Conservation (phyloP, 257 asterid genomes). For the Salvia hispanica region DNA sequence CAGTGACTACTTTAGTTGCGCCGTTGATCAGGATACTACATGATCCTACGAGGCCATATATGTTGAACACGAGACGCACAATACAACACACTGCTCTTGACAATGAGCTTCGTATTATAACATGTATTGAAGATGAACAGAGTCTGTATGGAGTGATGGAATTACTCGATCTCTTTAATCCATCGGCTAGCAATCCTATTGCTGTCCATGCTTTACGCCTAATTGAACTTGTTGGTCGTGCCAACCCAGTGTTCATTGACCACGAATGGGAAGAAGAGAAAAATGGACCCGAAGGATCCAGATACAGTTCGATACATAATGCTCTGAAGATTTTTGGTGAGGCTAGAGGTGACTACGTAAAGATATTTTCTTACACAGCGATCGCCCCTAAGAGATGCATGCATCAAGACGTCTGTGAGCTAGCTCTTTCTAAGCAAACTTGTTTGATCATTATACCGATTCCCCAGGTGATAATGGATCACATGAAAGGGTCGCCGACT, state of each 20-base stretch:
- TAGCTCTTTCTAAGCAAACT: slow-evolving; percentile 61
- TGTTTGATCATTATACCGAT: slow-evolving; percentile 58
- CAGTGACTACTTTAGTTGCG: slow-evolving; percentile 49
- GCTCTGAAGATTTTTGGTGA: slow-evolving; percentile 56
- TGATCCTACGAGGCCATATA: slow-evolving; percentile 77
- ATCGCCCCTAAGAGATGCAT: slow-evolving; percentile 53
- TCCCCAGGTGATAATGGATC: slow-evolving; percentile 30
- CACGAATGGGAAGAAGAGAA: slow-evolving; percentile 45
- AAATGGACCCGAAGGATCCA: slow-evolving; percentile 11
- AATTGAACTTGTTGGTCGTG: slow-evolving; percentile 62
- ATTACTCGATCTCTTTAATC: slow-evolving; percentile 58
- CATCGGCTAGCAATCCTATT: slow-evolving; percentile 48
- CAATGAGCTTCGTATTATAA: slow-evolving; percentile 52
- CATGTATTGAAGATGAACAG: slow-evolving; percentile 55
- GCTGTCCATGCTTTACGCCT: slow-evolving; percentile 56
- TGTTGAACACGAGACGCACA: slow-evolving; percentile 64
- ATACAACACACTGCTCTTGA: slow-evolving; percentile 69
- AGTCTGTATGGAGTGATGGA: slow-evolving; percentile 47
- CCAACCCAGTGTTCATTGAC: slow-evolving; percentile 60
- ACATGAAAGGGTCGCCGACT: slow-evolving; percentile 2
- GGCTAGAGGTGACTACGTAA: slow-evolving; percentile 39
- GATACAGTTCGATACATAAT: slow-evolving; percentile 42
- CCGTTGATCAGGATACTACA: slow-evolving; percentile 66
- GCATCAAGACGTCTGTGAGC: slow-evolving; percentile 78
- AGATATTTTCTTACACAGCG: slow-evolving; percentile 51